Conservation (phyloP, 2,329 filamentous ascomycete genomes). For the Annulohypoxylon truncatum region DNA sequence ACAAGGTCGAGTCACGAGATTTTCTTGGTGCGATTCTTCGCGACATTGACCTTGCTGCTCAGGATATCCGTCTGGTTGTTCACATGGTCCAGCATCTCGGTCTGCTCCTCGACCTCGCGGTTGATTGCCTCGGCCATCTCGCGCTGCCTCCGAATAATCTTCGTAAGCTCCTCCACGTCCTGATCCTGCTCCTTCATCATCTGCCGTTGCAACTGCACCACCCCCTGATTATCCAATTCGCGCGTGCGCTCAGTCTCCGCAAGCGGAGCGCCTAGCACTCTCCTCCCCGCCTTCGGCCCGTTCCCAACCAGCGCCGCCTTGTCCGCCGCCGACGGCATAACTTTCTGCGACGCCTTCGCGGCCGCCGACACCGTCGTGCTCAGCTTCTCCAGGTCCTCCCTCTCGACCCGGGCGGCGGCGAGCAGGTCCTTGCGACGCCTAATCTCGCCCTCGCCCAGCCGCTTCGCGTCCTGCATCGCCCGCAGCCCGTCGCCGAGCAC, state of each 20-base stretch:
- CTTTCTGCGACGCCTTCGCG: slow-evolving; percentile 59
- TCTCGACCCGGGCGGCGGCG: slow-evolving; percentile 75
- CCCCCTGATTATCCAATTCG: slow-evolving; percentile 80
- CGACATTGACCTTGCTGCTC: slow-evolving; percentile 75
- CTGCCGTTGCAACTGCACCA: slow-evolving; percentile 78
- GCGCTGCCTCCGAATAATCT: slow-evolving; percentile 77
- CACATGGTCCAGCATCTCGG: slow-evolving; percentile 74
- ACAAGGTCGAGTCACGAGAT: slow-evolving; percentile 57
- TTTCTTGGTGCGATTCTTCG: slow-evolving; percentile 77
- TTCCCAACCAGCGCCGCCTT: slow-evolving; percentile 62
- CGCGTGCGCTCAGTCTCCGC: slow-evolving; percentile 81
- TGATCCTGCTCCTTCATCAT: slow-evolving; percentile 81
- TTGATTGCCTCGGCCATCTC: slow-evolving; percentile 83
- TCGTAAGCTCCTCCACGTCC: slow-evolving; percentile 74
- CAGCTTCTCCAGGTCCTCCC: slow-evolving; percentile 79
- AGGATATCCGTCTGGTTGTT: slow-evolving; percentile 75
- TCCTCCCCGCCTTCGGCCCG: slow-evolving; percentile 59
- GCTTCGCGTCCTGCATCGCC: slow-evolving; percentile 63
- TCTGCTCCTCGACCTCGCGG: slow-evolving; percentile 78
- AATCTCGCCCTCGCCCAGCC: slow-evolving; percentile 80
- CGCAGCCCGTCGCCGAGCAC: slow-evolving; percentile 74
- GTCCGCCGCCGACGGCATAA: slow-evolving; percentile 60
- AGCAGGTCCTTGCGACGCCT: slow-evolving; percentile 77
- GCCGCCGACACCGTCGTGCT: slow-evolving; percentile 63
- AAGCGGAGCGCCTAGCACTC: slow-evolving; percentile 78